phyloP scores from a whole-genome alignment of 495 filamentous ascomycete species.

The Podospora anserina region DNA sequence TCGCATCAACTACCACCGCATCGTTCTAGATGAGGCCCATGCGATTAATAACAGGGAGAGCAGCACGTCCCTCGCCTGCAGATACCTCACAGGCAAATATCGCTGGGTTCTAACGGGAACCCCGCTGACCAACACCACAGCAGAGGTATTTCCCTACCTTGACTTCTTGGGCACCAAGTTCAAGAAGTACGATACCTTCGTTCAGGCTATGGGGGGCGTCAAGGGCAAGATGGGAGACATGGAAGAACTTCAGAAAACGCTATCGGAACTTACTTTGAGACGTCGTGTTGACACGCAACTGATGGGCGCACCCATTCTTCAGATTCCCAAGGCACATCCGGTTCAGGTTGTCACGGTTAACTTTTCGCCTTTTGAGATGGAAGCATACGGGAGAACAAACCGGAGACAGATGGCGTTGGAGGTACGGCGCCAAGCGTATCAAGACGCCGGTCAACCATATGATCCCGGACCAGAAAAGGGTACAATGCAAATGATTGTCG shows the following conservation, averaged over 20 bases:
- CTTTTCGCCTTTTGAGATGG: constrained; percentile 1
- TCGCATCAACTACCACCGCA: constrained; percentile 47
- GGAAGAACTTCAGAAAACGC: background rate
- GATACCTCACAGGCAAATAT: constrained; percentile 48
- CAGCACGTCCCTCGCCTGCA: constrained; percentile 50
- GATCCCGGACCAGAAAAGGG: background rate
- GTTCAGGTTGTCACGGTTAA: constrained; percentile 9
- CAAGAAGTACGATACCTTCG: constrained; percentile 40
- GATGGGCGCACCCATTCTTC: constrained; percentile 54
- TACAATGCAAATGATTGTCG: background rate
- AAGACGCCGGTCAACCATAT: background rate
- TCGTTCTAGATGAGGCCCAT: constrained; percentile 63
- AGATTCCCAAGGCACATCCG: constrained; percentile 45
- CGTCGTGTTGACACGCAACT: constrained; percentile 43
- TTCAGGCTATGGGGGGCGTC: constrained; percentile 39
- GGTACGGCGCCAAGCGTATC: background rate
- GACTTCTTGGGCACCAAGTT: constrained; percentile 51
- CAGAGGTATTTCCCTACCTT: constrained; percentile 47
- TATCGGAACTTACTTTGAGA: background rate
- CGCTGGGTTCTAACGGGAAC: constrained; percentile 64
- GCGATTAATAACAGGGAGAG: constrained; percentile 57
- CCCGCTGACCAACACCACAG: constrained; percentile 52
- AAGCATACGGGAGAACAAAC: background rate
- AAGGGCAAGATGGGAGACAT: constrained; percentile 11
- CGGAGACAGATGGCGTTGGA: background rate